These are phyloP conservation scores for Termitomyces sp. DNA, from an alignment of 768 basidiomycete species.

Conservation along the genomic window DNA sequence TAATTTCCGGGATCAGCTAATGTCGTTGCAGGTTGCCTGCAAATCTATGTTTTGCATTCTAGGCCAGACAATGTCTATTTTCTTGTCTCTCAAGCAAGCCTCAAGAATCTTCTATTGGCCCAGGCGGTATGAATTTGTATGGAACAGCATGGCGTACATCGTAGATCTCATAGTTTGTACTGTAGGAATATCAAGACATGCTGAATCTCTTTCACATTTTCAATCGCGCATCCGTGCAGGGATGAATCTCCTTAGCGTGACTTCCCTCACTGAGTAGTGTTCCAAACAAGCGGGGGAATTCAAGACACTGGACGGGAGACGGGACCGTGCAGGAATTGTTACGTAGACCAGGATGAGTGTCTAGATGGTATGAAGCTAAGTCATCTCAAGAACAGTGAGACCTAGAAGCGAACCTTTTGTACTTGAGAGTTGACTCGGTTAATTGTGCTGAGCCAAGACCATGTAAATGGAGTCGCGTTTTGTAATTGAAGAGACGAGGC, in stretches of 20 bases:
- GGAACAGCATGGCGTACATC: not conserved
- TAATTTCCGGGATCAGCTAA: constrained; percentile 4
- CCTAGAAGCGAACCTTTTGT: constrained; percentile 66
- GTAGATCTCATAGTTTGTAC: constrained; percentile 6
- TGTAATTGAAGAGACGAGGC: constrained; percentile 59
- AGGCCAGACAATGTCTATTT: not conserved
- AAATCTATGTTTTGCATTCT: constrained; percentile 2
- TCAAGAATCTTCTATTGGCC: not conserved
- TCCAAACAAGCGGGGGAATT: constrained; percentile 69
- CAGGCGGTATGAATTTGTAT: not conserved
- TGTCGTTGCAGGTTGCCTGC: constrained; percentile 9
- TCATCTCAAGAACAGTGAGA: not conserved
- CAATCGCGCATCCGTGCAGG: constrained; percentile 92
- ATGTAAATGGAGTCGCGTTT: constrained; percentile 70
- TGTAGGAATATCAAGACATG: constrained; percentile 1
- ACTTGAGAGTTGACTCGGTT: constrained; percentile 97
- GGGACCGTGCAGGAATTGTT: constrained; percentile 77
- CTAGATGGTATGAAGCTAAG: constrained; percentile 31
- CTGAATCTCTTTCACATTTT: constrained; percentile 11
- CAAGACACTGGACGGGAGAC: constrained; percentile 45
- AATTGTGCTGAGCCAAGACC: constrained; percentile 96
- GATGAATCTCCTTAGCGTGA: constrained; percentile 78
- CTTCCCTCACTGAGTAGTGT: constrained; percentile 80
- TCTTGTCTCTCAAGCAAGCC: constrained; percentile 5
- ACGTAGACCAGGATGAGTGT: constrained; percentile 89